phyloP scores from a whole-genome alignment of 2,329 filamentous ascomycete genomes.

The Cadophora luteo-olivacea region DNA sequence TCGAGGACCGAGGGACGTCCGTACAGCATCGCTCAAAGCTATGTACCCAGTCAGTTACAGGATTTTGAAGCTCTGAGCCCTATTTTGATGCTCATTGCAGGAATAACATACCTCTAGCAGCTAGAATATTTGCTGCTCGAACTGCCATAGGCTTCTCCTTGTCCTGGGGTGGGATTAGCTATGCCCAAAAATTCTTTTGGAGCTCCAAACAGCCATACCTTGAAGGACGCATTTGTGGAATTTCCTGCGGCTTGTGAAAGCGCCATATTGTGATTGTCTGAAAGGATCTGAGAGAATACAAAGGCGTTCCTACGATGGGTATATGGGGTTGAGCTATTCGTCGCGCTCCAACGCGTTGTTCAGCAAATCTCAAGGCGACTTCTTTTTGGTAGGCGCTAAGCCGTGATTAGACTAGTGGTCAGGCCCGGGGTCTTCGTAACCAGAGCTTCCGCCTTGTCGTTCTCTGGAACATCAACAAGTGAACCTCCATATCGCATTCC shows the following conservation, averaged over 20 bases:
- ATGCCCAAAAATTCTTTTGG: constrained; percentile 29
- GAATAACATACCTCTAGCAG: constrained; percentile 79
- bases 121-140: constrained; percentile 94
- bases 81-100: neutral
- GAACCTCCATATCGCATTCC: constrained; percentile 15
- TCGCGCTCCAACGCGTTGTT: constrained; percentile 40
- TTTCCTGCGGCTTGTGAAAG: constrained; percentile 45
- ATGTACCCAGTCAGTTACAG: constrained; percentile 9
- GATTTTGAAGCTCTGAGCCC: neutral
- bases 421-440: constrained; percentile 33
- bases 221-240: constrained; percentile 70
- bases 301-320: constrained; percentile 23
- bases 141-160: constrained; percentile 99
- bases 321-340: constrained; percentile 27
- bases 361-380: constrained; percentile 30
- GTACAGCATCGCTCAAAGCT: constrained; percentile 97
- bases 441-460: constrained; percentile 36
- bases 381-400: constrained; percentile 26
- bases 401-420: constrained; percentile 28
- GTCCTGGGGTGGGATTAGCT: constrained; percentile 55
- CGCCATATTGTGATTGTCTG: constrained; percentile 53
- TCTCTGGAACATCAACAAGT: constrained; percentile 23
- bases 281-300: constrained; percentile 28
- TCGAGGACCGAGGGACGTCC: constrained; percentile 93
- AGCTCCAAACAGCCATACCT: constrained; percentile 51